Percentiles rank a stretch among this genome's conserved stretches.
These are phyloP conservation scores for Colletotrichum eleusines DNA, from an alignment of 2,329 filamentous ascomycete species.

Conservation along the genomic window DNA sequence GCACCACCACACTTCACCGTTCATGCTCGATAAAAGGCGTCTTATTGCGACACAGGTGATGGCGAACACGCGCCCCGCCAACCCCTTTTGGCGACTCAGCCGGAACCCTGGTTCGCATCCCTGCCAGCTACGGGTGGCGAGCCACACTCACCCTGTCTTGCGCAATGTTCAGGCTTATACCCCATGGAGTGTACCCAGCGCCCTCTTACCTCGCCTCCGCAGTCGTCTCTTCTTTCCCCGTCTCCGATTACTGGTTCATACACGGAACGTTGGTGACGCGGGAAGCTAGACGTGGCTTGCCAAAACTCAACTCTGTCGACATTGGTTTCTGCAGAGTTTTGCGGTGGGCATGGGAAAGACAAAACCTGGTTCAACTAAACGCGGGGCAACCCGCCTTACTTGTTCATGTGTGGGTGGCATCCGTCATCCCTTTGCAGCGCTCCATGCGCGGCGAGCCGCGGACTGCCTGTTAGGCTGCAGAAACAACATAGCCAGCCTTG, in stretches of 20 bases:
- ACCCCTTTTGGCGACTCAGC: slow-evolving; percentile 31
- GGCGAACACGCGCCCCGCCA: slow-evolving; percentile 25
- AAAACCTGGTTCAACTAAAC: slow-evolving; percentile 5
- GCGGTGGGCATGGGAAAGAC: slow-evolving; percentile 1
- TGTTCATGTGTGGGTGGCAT: slow-evolving; percentile 8
- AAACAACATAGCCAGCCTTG: neutral
- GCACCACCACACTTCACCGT: slow-evolving; percentile 9
- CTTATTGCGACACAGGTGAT: slow-evolving; percentile 8
- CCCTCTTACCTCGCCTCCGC: neutral
- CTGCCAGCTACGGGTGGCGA: slow-evolving; percentile 25
- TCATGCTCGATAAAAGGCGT: neutral
- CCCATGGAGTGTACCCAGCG: neutral
- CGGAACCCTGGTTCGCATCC: slow-evolving; percentile 30
- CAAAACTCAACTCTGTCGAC: slow-evolving; percentile 12
- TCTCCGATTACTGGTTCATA: slow-evolving; percentile 19
- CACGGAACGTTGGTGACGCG: neutral
- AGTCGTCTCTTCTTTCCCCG: slow-evolving; percentile 1
- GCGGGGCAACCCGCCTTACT: slow-evolving; percentile 21
- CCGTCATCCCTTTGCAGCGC: slow-evolving; percentile 8
- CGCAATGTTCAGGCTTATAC: neutral
- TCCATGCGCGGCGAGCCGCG: slow-evolving; percentile 14
- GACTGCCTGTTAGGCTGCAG: neutral
- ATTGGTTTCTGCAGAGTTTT: slow-evolving; percentile 7
- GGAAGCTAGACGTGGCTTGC: slow-evolving; percentile 20
- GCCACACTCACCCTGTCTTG: slow-evolving; percentile 24